phyloP scores from a whole-genome alignment of 352 stramenopile species.

The Phytophthora sp. region DNA sequence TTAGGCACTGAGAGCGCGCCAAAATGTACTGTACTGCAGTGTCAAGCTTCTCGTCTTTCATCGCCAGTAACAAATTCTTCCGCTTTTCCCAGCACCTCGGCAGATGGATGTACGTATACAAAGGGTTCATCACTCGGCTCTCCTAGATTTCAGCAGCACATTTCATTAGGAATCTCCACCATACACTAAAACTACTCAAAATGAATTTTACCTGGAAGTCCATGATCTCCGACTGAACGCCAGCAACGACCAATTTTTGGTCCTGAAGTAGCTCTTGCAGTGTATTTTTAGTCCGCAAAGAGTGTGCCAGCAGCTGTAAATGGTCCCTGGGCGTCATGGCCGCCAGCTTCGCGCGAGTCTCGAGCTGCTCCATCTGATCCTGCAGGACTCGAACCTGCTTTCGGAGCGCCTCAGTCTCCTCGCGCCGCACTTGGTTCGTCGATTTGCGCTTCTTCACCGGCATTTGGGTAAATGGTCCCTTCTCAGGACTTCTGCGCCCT shows the following conservation, averaged over 20 bases:
- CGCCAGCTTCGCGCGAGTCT: conserved; percentile 1
- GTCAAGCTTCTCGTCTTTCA: conserved; percentile 27
- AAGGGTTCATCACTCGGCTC: conserved; percentile 3
- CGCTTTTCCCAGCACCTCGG: conserved; percentile 21
- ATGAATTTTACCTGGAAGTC: conserved; percentile 16
- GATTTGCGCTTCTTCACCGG: conserved; percentile 33
- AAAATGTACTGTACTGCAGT: conserved; percentile 13
- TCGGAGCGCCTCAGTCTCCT: conserved; percentile 12
- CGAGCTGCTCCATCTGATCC: background rate
- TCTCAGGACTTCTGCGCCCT: no score
- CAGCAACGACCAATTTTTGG: conserved; percentile 19
- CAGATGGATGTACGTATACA: conserved; percentile 17
- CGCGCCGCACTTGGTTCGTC: conserved; percentile 31
- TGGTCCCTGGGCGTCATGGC: conserved; percentile 16
- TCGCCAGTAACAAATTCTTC: conserved; percentile 5
- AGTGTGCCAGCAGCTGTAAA: conserved; percentile 3
- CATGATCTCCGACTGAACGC: conserved; percentile 13
- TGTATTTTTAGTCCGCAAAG: conserved; percentile 7
- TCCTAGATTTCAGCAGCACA: conserved; percentile 5
- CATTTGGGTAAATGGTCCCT: no score
- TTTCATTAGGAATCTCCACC: background rate
- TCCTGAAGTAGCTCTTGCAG: conserved; percentile 7
- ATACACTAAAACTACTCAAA: background rate
- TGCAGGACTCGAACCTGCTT: conserved; percentile 16
- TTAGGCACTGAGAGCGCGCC: conserved; percentile 11